Evolutionary conservation across 225 moss, liverwort and hornwort genomes (phyloP).

Genomic region (Neckera pumila): DNA sequence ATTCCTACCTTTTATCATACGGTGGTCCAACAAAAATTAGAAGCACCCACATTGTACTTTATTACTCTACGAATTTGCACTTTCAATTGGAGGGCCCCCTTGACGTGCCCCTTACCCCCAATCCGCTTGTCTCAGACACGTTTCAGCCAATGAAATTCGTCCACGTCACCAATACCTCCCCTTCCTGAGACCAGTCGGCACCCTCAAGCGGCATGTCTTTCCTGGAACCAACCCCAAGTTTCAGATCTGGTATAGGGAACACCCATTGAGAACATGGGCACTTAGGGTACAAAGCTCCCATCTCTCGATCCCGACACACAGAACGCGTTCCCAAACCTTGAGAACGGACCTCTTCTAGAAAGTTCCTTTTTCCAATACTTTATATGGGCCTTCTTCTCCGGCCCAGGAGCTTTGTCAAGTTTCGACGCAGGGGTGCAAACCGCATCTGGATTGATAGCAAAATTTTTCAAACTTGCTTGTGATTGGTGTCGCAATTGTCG

Average conservation of each 20-base stretch:
- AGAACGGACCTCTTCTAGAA: neutral
- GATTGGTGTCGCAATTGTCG: neutral
- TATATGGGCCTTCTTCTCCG: too few species aligned
- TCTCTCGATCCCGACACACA: neutral
- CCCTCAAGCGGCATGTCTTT: constrained; percentile 9
- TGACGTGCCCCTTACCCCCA: neutral
- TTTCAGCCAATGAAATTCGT: neutral
- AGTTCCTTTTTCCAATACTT: neutral
- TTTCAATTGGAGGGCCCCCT: too few species aligned
- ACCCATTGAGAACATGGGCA: neutral
- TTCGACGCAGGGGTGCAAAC: neutral
- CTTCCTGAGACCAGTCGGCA: neutral
- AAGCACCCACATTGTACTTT: too few species aligned
- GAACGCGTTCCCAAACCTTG: neutral
- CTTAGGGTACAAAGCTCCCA: neutral
- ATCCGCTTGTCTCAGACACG: neutral
- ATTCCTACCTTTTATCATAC: too few species aligned
- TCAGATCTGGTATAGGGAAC: neutral
- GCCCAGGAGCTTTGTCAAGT: neutral
- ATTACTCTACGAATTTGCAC: too few species aligned
- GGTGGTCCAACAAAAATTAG: too few species aligned
- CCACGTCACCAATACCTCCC: neutral
- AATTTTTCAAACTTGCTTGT: neutral
- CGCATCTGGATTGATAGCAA: neutral
- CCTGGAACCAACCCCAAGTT: neutral